These are phyloP conservation scores for Lactuca sativa DNA, from an alignment of 129 eudicot genomes.

Conservation along the genomic window DNA sequence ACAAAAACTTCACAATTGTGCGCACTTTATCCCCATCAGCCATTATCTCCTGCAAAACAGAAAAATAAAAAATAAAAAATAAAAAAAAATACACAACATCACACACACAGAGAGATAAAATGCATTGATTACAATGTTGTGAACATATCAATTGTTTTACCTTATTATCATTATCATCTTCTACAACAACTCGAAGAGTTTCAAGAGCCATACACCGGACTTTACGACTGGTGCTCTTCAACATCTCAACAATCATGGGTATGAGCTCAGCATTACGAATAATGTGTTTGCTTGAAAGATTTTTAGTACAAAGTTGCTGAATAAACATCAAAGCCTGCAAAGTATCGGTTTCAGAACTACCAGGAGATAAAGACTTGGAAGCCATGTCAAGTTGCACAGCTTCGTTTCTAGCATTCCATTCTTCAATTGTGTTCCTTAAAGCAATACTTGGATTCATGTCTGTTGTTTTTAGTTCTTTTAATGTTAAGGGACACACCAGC, in stretches of 20 bases:
- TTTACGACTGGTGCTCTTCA: constrained; percentile 65
- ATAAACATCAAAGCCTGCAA: constrained; percentile 66
- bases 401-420: constrained; percentile 97
- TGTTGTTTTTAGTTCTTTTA: constrained; percentile 59
- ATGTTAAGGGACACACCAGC: constrained; percentile 69
- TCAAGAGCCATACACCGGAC: constrained; percentile 77
- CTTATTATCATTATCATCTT: constrained; percentile 83
- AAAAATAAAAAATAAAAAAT: background rate
- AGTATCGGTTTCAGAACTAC: constrained; percentile 61
- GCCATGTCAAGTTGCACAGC: constrained; percentile 91
- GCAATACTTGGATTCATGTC: constrained; percentile 85
- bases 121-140: constrained; percentile 15
- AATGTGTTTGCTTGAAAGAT: constrained; percentile 51
- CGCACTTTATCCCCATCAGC: constrained; percentile 95
- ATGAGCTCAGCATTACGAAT: constrained; percentile 66
- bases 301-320: constrained; percentile 59
- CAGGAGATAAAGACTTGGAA: constrained; percentile 45
- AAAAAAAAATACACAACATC: background rate
- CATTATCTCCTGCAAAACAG: constrained; percentile 75
- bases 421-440: constrained; percentile 74
- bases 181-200: constrained; percentile 73
- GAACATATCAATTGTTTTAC: constrained; percentile 38
- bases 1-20: constrained; percentile 77
- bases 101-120: background rate
- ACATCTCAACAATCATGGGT: constrained; percentile 63